A percentile compares a stretch with the other conserved stretches of the same genome.
Evolutionary conservation across 805 yeast species (phyloP).

Genomic region (Clavispora carvajalis): DNA sequence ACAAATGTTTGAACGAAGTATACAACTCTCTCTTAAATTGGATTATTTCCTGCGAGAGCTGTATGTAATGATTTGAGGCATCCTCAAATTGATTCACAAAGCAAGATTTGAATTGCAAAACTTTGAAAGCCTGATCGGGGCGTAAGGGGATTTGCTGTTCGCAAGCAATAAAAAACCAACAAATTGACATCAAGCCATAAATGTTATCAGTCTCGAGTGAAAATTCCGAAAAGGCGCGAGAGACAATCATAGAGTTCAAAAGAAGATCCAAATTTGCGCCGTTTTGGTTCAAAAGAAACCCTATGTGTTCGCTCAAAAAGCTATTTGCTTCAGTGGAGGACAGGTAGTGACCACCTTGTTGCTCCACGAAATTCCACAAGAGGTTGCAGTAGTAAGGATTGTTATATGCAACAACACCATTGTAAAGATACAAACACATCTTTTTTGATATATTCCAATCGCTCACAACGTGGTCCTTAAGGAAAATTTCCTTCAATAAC

Average conservation of each 20-base stretch:
- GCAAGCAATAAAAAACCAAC: conserved; percentile 19
- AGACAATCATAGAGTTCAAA: conserved; percentile 27
- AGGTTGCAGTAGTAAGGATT: conserved; percentile 27
- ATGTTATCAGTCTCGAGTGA: conserved; percentile 26
- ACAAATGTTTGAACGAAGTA: conserved; percentile 11
- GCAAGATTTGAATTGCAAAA: conserved; percentile 24
- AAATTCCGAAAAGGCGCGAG: conserved; percentile 21
- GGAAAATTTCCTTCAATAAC: conserved; percentile 30
- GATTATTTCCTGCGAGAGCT: conserved; percentile 19
- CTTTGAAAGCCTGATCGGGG: conserved; percentile 11
- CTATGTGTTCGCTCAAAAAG: conserved; percentile 26
- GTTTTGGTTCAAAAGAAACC: conserved; percentile 16
- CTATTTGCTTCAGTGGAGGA: conserved; percentile 20
- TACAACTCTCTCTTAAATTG: conserved; percentile 17
- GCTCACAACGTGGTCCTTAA: conserved; percentile 25
- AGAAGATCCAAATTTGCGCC: conserved; percentile 15
- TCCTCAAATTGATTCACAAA: conserved; percentile 35
- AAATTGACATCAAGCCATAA: conserved; percentile 25
- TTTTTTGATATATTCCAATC: conserved; percentile 27
- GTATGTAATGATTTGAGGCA: conserved; percentile 33
- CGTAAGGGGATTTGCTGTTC: conserved; percentile 5
- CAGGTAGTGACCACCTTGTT: conserved; percentile 24
- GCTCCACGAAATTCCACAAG: conserved; percentile 30
- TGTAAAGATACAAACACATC: conserved; percentile 24
- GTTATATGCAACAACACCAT: conserved; percentile 17